phyloP scores from a whole-genome alignment of 345 rosid genomes.

The Eucalyptus polyanthemos region DNA sequence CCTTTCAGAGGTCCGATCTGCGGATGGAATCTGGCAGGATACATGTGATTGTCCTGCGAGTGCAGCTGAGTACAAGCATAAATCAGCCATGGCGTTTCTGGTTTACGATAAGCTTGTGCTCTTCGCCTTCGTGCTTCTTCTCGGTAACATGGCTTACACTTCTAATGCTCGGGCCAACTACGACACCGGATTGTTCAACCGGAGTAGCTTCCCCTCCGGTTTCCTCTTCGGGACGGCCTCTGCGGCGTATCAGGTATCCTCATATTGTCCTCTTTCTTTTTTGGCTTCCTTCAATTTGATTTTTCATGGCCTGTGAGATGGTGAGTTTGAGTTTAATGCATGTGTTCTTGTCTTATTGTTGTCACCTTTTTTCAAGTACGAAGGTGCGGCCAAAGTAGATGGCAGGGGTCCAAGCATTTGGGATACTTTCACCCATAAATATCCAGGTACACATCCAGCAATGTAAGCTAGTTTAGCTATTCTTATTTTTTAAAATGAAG shows the following conservation, averaged over 20 bases:
- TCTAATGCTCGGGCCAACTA: neutral
- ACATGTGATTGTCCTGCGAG: no score
- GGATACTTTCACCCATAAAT: neutral
- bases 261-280: no score
- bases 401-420: slow-evolving; percentile 13
- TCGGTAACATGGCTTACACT: neutral
- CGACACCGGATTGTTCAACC: neutral
- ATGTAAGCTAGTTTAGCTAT: neutral
- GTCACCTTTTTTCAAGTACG: neutral
- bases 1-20: no score
- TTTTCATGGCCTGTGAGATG: neutral
- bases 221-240: slow-evolving; percentile 15
- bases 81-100: neutral
- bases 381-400: slow-evolving; percentile 11
- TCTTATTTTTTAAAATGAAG: neutral
- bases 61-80: neutral
- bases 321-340: neutral
- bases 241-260: slow-evolving; percentile 10
- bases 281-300: neutral
- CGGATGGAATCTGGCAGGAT: no score
- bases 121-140: neutral
- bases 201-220: slow-evolving; percentile 9
- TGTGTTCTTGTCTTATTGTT: neutral
- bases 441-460: neutral
- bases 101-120: neutral